Evolutionary conservation across 805 yeast genomes (phyloP).

Genomic region (Schizosaccharomyces japonicus): DNA sequence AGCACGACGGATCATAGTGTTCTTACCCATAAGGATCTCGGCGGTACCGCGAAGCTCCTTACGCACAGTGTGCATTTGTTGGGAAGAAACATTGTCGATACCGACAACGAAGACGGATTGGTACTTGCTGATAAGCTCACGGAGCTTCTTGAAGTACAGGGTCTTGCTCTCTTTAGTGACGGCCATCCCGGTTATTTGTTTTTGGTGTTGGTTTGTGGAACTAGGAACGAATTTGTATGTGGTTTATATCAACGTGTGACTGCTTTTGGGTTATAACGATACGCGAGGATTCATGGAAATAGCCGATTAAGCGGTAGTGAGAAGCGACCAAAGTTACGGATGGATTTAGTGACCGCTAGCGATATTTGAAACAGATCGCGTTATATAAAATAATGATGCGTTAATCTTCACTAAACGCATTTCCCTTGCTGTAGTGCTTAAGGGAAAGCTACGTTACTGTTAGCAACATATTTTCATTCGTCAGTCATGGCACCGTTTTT

Average conservation of each 20-base stretch:
- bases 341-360: too few species aligned
- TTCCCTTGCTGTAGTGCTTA: too few species aligned
- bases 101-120: slow-evolving; percentile 96
- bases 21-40: slow-evolving; percentile 97
- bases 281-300: too few species aligned
- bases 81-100: slow-evolving; percentile 98
- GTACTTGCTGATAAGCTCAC: slow-evolving; percentile 85
- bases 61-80: slow-evolving; percentile 99
- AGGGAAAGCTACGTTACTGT: too few species aligned
- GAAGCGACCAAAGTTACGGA: too few species aligned
- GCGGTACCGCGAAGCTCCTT: slow-evolving; percentile 85
- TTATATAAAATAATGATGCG: too few species aligned
- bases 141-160: slow-evolving; percentile 86
- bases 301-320: too few species aligned
- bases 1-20: slow-evolving; percentile 99
- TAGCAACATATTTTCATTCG: too few species aligned
- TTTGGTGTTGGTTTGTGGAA: background rate
- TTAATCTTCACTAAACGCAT: too few species aligned
- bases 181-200: background rate
- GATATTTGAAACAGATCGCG: too few species aligned
- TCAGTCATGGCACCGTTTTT: background rate
- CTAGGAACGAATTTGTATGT: background rate
- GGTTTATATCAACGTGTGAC: too few species aligned
- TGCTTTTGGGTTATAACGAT: too few species aligned
- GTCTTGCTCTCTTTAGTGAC: slow-evolving; percentile 23